phyloP scores from a whole-genome alignment of 768 basidiomycete genomes.

The Tricholoma bakamatsutake region DNA sequence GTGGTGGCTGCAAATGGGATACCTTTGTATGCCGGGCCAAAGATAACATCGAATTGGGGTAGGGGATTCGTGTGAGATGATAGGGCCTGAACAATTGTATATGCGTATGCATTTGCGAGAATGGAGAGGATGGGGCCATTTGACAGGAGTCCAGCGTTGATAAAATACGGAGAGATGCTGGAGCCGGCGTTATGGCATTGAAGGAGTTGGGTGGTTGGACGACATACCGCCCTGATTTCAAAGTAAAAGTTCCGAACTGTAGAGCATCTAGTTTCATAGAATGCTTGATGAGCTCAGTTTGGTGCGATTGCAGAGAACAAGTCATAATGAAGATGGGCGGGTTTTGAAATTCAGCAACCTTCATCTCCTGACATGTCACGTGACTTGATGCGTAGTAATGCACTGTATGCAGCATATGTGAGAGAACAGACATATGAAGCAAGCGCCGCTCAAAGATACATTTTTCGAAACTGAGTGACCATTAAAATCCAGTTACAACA shows the following conservation, averaged over 20 bases:
- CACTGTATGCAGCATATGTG: too few relatives aligned
- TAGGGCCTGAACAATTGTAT: slow-evolving; percentile 60
- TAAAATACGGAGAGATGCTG: slow-evolving; percentile 93
- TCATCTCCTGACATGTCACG: too few relatives aligned
- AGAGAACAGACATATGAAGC: too few relatives aligned
- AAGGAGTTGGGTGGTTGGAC: background rate
- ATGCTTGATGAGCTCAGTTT: slow-evolving; percentile 62
- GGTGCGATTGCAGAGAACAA: slow-evolving; percentile 39
- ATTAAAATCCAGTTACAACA: too few relatives aligned
- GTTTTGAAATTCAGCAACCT: background rate
- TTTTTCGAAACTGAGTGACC: too few relatives aligned
- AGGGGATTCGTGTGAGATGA: slow-evolving; percentile 22
- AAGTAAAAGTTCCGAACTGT: slow-evolving; percentile 86
- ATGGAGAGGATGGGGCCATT: slow-evolving; percentile 75
- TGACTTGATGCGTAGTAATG: too few relatives aligned
- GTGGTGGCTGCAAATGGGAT: slow-evolving; percentile 90
- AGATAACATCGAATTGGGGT: slow-evolving; percentile 72
- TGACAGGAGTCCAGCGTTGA: slow-evolving; percentile 89
- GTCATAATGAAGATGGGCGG: slow-evolving; percentile 15
- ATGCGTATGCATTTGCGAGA: slow-evolving; percentile 77
- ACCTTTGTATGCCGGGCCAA: slow-evolving; percentile 97
- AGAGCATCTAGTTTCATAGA: slow-evolving; percentile 68
- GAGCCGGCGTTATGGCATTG: background rate
- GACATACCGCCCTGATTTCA: slow-evolving; percentile 91
- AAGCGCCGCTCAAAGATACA: too few relatives aligned